Conservation (phyloP, 164 flowering plant genomes). For the Berberis thunbergii region DNA sequence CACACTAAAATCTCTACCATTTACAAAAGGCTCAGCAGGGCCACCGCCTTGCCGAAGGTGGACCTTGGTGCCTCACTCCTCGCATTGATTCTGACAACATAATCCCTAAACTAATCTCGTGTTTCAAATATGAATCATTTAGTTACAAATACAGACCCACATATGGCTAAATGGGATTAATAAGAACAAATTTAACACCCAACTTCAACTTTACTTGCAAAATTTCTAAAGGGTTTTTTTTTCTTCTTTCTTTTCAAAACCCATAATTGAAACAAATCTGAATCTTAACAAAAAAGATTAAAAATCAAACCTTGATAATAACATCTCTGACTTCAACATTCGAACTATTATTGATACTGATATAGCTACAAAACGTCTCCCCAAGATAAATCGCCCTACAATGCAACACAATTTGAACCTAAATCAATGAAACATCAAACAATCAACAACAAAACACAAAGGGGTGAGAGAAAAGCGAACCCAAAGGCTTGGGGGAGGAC, state of each 20-base stretch:
- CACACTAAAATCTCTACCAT: too few species aligned
- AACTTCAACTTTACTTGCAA: too few species aligned
- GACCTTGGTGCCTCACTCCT: too few species aligned
- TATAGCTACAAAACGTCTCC: slow-evolving; percentile 92
- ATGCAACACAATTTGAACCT: neutral
- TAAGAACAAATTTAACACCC: too few species aligned
- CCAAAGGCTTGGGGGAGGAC: slow-evolving; percentile 95
- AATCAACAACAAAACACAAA: neutral
- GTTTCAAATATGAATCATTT: too few species aligned
- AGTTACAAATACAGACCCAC: too few species aligned
- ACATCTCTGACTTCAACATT: slow-evolving; percentile 76
- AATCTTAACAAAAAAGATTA: neutral
- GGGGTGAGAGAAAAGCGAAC: slow-evolving; percentile 14
- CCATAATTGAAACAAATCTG: neutral
- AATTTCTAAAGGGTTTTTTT: too few species aligned
- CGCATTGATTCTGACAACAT: too few species aligned
- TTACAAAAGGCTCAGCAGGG: too few species aligned
- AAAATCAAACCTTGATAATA: slow-evolving; percentile 55
- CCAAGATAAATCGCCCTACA: slow-evolving; percentile 91
- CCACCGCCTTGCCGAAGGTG: too few species aligned
- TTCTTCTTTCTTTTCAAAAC: neutral
- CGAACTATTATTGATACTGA: slow-evolving; percentile 94
- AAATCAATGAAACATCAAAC: neutral
- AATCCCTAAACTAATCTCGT: too few species aligned
- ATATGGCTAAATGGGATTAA: too few species aligned